phyloP scores from a whole-genome alignment of 306 rosid species.

The Begonia loranthoides region DNA sequence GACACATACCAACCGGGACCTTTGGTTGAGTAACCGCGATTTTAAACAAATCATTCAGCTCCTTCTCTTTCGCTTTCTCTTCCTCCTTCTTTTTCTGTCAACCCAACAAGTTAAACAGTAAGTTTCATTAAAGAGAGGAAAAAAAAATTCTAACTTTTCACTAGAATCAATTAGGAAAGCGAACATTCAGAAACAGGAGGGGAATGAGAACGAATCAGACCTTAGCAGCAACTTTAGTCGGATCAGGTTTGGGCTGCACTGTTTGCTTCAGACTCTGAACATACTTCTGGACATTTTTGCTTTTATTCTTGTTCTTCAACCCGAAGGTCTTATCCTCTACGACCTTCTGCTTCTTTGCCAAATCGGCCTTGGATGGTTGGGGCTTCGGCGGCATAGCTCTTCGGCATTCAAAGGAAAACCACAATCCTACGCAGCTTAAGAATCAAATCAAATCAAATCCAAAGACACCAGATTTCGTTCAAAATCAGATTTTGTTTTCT shows the following conservation, averaged over 20 bases:
- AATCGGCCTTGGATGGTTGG: slow-evolving; percentile 57
- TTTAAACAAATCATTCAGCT: slow-evolving; percentile 82
- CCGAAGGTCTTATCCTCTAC: slow-evolving; percentile 98
- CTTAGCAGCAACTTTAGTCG: slow-evolving; percentile 49
- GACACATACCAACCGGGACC: slow-evolving; percentile 60
- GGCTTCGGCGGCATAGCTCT: slow-evolving; percentile 73
- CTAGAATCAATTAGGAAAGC: no score
- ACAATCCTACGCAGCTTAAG: no score
- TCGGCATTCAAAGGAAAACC: slow-evolving; percentile 16
- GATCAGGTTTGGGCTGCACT: slow-evolving; percentile 53
- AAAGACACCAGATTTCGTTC: no score
- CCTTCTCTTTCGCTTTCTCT: slow-evolving; percentile 88
- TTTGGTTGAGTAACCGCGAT: slow-evolving; percentile 88
- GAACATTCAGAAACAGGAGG: not conserved
- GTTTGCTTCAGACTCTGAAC: slow-evolving; percentile 69
- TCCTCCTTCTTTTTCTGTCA: slow-evolving; percentile 81
- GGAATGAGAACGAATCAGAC: slow-evolving; percentile 15
- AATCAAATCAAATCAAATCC: no score
- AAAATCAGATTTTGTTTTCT: no score
- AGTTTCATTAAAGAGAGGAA: not conserved
- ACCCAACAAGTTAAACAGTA: not conserved
- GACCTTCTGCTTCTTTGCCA: slow-evolving; percentile 94
- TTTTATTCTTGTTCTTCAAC: slow-evolving; percentile 88
- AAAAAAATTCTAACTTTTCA: not conserved
- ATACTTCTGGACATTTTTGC: slow-evolving; percentile 80